phyloP scores from a whole-genome alignment of 192 early-diverging fungal genomes.

The Fimicolochytrium jonesii region DNA sequence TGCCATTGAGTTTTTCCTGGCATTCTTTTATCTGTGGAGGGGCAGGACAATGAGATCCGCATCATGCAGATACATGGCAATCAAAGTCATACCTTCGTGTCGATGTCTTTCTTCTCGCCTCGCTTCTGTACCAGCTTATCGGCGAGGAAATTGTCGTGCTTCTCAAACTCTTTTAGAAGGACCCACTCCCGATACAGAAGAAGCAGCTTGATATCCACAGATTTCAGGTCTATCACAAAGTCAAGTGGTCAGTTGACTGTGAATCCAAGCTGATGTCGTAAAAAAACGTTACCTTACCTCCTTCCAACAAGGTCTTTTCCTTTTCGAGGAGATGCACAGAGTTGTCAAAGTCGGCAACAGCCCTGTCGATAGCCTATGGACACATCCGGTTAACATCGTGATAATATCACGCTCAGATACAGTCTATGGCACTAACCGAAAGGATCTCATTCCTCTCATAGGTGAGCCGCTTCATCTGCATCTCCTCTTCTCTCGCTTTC shows the following conservation, averaged over 20 bases:
- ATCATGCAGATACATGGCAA: too few relatives aligned
- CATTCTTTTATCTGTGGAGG: conserved; percentile 50
- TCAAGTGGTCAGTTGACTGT: background rate
- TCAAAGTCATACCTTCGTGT: conserved; percentile 36
- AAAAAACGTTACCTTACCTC: conserved; percentile 29
- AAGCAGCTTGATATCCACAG: conserved; percentile 56
- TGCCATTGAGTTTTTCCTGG: conserved; percentile 55
- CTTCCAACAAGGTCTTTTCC: conserved; percentile 51
- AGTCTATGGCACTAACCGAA: conserved; percentile 19
- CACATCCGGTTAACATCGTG: too few relatives aligned
- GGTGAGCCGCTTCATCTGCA: conserved; percentile 25
- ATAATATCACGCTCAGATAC: background rate
- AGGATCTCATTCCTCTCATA: conserved; percentile 33
- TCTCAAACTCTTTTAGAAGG: conserved; percentile 64
- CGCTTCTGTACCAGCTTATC: conserved; percentile 51
- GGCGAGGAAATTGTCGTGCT: conserved; percentile 50
- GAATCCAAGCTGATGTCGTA: background rate
- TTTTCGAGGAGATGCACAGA: conserved; percentile 36
- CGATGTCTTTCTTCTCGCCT: conserved; percentile 52
- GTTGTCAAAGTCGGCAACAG: conserved; percentile 46
- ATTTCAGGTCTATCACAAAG: conserved; percentile 48
- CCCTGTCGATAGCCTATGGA: conserved; percentile 1
- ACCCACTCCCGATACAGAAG: conserved; percentile 60
- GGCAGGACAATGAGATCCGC: too few relatives aligned
- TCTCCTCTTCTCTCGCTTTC: conserved; percentile 36